Percentiles rank a stretch among this genome's conserved stretches.
Evolutionary conservation across 129 eudicot genomes (phyloP).

Genomic region (Glebionis coronaria): DNA sequence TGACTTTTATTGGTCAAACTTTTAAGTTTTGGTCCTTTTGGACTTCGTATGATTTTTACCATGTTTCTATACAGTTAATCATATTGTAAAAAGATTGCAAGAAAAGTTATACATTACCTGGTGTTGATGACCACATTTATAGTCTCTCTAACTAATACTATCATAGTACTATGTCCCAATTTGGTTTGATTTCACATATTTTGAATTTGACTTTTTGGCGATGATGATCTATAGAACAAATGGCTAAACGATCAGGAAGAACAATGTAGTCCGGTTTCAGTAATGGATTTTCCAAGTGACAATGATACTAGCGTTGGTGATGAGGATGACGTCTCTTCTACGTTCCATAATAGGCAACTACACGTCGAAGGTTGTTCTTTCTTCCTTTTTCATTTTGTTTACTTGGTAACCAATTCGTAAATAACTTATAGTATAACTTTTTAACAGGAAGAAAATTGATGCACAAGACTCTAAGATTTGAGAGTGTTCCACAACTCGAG

Average conservation of each 20-base stretch:
- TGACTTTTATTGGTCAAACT: background rate
- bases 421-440: background rate
- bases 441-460: conserved; percentile 42
- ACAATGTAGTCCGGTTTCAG: conserved; percentile 79
- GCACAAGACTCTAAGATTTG: conserved; percentile 45
- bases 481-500: conserved; percentile 42
- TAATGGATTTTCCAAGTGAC: conserved; percentile 62
- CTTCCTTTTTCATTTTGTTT: background rate
- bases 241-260: conserved; percentile 48
- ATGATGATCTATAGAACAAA: conserved; percentile 19
- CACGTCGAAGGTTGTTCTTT: conserved; percentile 47
- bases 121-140: no score
- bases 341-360: conserved; percentile 31
- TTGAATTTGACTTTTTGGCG: background rate
- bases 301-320: conserved; percentile 48
- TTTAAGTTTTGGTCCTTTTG: no score
- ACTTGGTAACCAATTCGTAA: background rate
- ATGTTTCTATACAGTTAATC: no score
- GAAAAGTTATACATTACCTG: no score
- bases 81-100: no score
- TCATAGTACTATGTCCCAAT: no score
- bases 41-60: no score
- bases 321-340: conserved; percentile 46
- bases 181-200: background rate
- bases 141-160: no score